Evolutionary conservation across 1,284 basidiomycete species (phyloP).

Genomic region (Ganoderma meredithae): DNA sequence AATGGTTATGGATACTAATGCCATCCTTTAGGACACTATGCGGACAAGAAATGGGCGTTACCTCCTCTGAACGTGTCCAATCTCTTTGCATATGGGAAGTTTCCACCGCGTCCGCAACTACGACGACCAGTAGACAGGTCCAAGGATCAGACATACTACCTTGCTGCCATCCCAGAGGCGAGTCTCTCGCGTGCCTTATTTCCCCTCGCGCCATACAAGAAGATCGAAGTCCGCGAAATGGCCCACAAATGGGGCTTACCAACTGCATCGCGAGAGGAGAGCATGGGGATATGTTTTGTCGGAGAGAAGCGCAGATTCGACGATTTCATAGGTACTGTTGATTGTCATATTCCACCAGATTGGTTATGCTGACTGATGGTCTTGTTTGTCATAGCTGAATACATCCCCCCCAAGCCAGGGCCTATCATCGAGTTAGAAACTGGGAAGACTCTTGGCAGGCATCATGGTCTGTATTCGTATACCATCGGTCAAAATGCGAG

Average conservation of each 20-base stretch:
- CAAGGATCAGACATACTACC: constrained; percentile 96
- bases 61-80: constrained; percentile 20
- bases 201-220: constrained; percentile 75
- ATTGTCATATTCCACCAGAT: constrained; percentile 19
- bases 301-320: constrained; percentile 82
- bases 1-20: neutral
- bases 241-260: constrained; percentile 74
- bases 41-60: constrained; percentile 65
- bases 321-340: constrained; percentile 72
- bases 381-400: constrained; percentile 63
- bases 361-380: constrained; percentile 6
- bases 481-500: constrained; percentile 87
- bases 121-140: constrained; percentile 66
- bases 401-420: constrained; percentile 74
- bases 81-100: constrained; percentile 22
- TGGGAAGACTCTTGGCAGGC: constrained; percentile 65
- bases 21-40: constrained; percentile 80
- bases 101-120: constrained; percentile 62
- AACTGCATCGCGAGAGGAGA: constrained; percentile 85
- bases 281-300: constrained; percentile 98
- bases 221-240: constrained; percentile 80
- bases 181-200: constrained; percentile 79
- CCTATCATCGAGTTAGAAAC: constrained; percentile 68
- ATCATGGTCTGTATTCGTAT: constrained; percentile 86
- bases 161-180: constrained; percentile 78